Evolutionary conservation across 441 rosid genomes (phyloP).

Genomic region (Oxalis stricta): DNA sequence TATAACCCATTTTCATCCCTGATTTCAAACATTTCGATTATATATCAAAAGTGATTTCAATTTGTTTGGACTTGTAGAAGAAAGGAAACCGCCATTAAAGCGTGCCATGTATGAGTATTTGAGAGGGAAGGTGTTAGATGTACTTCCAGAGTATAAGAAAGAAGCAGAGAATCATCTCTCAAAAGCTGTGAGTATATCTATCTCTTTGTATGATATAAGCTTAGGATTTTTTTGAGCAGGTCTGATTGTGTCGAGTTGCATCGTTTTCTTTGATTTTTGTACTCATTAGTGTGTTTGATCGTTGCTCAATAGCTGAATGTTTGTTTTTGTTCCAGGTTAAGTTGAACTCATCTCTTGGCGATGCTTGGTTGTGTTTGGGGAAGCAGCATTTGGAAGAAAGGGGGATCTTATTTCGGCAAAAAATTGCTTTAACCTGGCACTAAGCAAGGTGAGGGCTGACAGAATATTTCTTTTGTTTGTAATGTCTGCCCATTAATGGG

Average conservation of each 20-base stretch:
- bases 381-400: conserved; percentile 70
- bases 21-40: background rate
- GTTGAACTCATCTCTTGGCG: conserved; percentile 67
- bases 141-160: conserved; percentile 51
- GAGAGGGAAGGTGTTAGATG: conserved; percentile 57
- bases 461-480: background rate
- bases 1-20: background rate
- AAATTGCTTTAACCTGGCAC: conserved; percentile 58
- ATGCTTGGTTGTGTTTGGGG: conserved; percentile 68
- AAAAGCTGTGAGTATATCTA: conserved; percentile 39
- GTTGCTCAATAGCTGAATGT: conserved; percentile 8
- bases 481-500: background rate
- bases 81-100: conserved; percentile 36
- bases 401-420: conserved; percentile 58
- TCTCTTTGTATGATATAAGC: too few species aligned
- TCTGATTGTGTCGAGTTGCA: too few species aligned
- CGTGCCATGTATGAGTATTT: conserved; percentile 47
- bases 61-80: conserved; percentile 14
- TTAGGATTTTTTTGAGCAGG: background rate
- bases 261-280: too few species aligned
- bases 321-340: conserved; percentile 30
- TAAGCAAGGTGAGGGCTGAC: conserved; percentile 39
- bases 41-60: background rate
- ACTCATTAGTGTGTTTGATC: too few species aligned
- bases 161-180: conserved; percentile 80